phyloP scores from a whole-genome alignment of 371 early-diverging fungal genomes.

The Mortierella sp. region DNA sequence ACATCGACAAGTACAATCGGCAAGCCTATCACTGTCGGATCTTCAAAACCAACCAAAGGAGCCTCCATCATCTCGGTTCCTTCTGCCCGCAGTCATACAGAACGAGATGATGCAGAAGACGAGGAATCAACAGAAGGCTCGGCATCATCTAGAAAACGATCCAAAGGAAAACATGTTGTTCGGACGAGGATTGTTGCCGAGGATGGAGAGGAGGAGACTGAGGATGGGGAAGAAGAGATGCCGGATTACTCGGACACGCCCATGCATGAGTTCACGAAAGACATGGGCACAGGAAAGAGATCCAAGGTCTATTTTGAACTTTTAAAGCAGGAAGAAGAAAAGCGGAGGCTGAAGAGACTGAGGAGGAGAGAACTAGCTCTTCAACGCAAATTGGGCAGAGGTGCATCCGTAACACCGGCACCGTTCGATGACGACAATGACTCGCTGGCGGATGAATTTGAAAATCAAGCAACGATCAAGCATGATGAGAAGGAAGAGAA shows the following conservation, averaged over 20 bases:
- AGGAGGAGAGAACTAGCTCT: constrained; percentile 39
- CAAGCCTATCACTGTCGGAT: neutral
- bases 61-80: constrained; percentile 40
- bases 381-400: constrained; percentile 25
- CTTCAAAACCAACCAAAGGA: constrained; percentile 13
- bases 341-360: constrained; percentile 19
- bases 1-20: constrained; percentile 12
- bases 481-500: constrained; percentile 12
- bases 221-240: constrained; percentile 59
- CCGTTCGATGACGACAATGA: constrained; percentile 12
- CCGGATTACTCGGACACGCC: constrained; percentile 58
- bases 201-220: constrained; percentile 23
- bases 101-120: constrained; percentile 20
- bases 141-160: constrained; percentile 20
- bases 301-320: constrained; percentile 61
- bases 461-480: neutral
- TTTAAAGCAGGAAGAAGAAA: constrained; percentile 46
- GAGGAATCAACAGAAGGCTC: constrained; percentile 2
- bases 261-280: constrained; percentile 62
- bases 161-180: constrained; percentile 19
- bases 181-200: constrained; percentile 9
- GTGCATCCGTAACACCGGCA: constrained; percentile 11
- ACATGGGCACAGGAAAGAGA: constrained; percentile 61
- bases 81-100: constrained; percentile 10
- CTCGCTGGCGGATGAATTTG: constrained; percentile 7